phyloP scores from a whole-genome alignment of 176 grass and related monocot genomes.

The Microstegium vimineum region DNA sequence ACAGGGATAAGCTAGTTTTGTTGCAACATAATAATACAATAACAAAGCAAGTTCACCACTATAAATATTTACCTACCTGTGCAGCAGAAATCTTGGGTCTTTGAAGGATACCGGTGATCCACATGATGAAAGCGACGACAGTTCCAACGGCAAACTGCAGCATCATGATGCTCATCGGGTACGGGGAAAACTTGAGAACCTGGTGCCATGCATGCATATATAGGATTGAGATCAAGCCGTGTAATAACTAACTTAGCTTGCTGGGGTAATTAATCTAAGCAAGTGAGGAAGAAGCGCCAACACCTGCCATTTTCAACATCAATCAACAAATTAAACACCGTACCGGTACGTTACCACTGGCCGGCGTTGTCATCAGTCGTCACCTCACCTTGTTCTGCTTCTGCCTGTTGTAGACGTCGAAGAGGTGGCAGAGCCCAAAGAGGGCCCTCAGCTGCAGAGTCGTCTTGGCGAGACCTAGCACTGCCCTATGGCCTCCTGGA shows the following conservation, averaged over 20 bases:
- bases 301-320: neutral
- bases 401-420: neutral
- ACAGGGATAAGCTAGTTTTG: neutral
- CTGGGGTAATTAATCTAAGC: no score
- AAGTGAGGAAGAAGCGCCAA: no score
- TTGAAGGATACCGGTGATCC: constrained; percentile 54
- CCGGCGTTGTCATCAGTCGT: neutral
- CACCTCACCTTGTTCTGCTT: neutral
- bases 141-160: constrained; percentile 62
- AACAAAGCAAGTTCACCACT: neutral
- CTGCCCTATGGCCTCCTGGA: neutral
- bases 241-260: no score
- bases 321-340: neutral
- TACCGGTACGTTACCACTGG: no score
- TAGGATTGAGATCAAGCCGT: no score
- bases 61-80: constrained; percentile 37
- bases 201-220: no score
- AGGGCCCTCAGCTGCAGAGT: neutral
- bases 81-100: constrained; percentile 57
- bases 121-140: constrained; percentile 52
- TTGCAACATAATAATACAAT: neutral
- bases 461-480: neutral
- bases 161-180: constrained; percentile 62
- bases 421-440: neutral
- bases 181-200: constrained; percentile 6